Percentiles rank a stretch among this genome's conserved stretches.
Conservation (phyloP, 2,329 filamentous ascomycete species). For the Fusarium coffeatum region DNA sequence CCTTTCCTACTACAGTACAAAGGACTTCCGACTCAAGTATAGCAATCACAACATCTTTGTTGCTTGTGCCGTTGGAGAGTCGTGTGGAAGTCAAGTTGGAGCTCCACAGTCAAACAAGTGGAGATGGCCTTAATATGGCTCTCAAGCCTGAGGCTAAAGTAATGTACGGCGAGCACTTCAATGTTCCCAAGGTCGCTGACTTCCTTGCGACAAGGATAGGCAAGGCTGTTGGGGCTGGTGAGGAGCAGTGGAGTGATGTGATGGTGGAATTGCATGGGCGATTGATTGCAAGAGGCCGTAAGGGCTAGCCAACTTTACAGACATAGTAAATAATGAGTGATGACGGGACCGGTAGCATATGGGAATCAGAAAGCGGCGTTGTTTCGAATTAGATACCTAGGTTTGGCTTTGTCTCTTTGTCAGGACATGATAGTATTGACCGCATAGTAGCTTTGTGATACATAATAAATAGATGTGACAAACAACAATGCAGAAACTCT, state of each 20-base stretch:
- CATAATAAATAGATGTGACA: constrained; percentile 14
- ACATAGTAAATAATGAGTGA: constrained; percentile 44
- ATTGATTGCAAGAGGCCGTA: constrained; percentile 67
- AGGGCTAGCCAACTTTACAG: constrained; percentile 48
- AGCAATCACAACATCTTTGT: constrained; percentile 68
- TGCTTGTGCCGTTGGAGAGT: constrained; percentile 73
- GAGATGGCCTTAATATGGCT: constrained; percentile 65
- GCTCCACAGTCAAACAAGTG: constrained; percentile 60
- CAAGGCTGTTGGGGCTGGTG: constrained; percentile 51
- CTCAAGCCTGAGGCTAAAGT: constrained; percentile 69
- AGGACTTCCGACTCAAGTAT: constrained; percentile 75
- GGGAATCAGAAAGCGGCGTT: constrained; percentile 38
- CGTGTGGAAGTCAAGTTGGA: constrained; percentile 74
- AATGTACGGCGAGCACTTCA: constrained; percentile 83
- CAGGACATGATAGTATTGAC: constrained; percentile 7
- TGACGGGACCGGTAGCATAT: constrained; percentile 39
- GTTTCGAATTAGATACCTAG: constrained; percentile 41
- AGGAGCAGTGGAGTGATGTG: constrained; percentile 65
- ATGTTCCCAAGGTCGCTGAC: constrained; percentile 78
- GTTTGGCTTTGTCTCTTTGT: constrained; percentile 29
- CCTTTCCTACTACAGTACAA: constrained; percentile 71
- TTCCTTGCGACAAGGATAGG: constrained; percentile 70
- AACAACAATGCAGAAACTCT: neutral
- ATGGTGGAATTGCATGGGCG: constrained; percentile 66
- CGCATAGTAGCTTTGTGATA: constrained; percentile 13